Evolutionary conservation across 352 stramenopile species (phyloP), one percentile per base, ranked within the genome.

Genomic region (Globisporangium takayamanum): DNA sequence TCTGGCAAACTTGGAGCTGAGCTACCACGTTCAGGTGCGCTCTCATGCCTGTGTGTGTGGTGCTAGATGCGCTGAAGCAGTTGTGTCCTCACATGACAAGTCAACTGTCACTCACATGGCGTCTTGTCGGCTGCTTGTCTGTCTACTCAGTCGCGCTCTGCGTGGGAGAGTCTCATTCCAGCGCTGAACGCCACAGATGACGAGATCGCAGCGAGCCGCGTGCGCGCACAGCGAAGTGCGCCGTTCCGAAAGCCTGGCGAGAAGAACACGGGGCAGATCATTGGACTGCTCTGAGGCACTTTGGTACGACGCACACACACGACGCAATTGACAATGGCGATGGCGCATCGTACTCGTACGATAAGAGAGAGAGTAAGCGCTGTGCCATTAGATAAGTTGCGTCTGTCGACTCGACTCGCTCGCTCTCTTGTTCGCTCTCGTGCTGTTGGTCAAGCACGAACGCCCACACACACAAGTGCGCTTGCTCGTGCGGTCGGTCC

Each of bases 1-100:
- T 5, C 59, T 94, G 39, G 85, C 85, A 25, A 90, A 76, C n/a
- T 67, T 91, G 48, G 76, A 94, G 59, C 69, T 83, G 7, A 81
- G 89, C 41, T 94, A 94, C 55, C 85, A 94, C 51, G 70, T 85
- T 26, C 81, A 88, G 78, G 82, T 91, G 64, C 42, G 25, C 49
- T 6, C 37, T 1, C 14, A 7, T 47, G 41, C 3, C 12, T 5
- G 41, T 47, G 15, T 47, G 1, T 3, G 25, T 46, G 22, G 22
- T 22, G 22, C 22, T 22, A 22, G n/a, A n/a, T 50, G 2, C 25
- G 7, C 6, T 54, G 25, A 15, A 5, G 11, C 5, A 5, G 11
- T 3, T 36, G 3, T 50, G 33, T 66, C 49, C 22, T 64, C 5
- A 46, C 8, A 7, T 42, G n/a, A 0, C 36, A n/a, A 66, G 15